Conservation (phyloP, 495 filamentous ascomycete species). For the Hypoxylon rickii region DNA sequence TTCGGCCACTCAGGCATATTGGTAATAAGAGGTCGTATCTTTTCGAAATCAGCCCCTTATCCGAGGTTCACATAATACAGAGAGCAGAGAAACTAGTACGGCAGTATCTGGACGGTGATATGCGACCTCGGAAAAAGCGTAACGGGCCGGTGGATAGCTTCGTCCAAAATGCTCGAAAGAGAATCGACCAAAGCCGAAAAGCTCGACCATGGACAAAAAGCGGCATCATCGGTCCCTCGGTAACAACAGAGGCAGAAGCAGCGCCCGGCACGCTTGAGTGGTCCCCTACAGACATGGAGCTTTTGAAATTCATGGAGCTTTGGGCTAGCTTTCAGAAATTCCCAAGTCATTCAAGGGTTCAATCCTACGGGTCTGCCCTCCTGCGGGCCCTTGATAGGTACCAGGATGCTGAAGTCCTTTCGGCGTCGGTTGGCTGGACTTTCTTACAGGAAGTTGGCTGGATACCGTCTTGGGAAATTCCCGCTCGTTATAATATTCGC, state of each 20-base stretch:
- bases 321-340: constrained; percentile 65
- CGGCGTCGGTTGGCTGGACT: constrained; percentile 60
- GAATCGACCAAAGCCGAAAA: constrained; percentile 71
- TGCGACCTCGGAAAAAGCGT: not conserved
- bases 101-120: constrained; percentile 34
- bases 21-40: constrained; percentile 45
- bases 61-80: constrained; percentile 34
- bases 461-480: constrained; percentile 79
- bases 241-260: constrained; percentile 37
- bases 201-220: constrained; percentile 61
- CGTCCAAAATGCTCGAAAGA: constrained; percentile 62
- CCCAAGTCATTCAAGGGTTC: constrained; percentile 48
- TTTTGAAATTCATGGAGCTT: constrained; percentile 73
- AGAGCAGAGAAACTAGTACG: constrained; percentile 41
- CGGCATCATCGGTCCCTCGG: constrained; percentile 55
- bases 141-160: constrained; percentile 51
- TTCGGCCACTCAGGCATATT: constrained; percentile 42
- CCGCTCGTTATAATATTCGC: constrained; percentile 61
- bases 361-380: constrained; percentile 69
- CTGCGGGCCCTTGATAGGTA: constrained; percentile 76
- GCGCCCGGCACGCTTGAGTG: constrained; percentile 36
- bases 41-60: constrained; percentile 42
- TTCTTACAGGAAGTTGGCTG: constrained; percentile 88
- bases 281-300: constrained; percentile 55
- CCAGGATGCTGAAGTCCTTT: constrained; percentile 56